Evolutionary conservation across 805 yeast species (phyloP), one percentile per base, ranked within the genome.

Genomic region (Suhomyces sp.): DNA sequence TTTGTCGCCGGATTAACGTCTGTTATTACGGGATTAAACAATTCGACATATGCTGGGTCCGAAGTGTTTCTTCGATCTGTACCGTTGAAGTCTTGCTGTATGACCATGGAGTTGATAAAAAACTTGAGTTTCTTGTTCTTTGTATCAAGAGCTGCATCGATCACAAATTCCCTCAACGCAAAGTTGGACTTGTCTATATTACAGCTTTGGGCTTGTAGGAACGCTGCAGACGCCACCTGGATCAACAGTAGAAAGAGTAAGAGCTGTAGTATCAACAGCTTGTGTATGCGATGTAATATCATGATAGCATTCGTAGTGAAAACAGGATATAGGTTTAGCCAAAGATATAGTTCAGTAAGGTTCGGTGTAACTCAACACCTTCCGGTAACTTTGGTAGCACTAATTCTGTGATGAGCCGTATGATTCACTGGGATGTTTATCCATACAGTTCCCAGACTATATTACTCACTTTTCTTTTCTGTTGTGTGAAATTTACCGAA

Each of bases 1-100:
- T 80, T 79, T 1, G 84, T 75, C 3, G 73, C 64, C 1, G 57
- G 9, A 57, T 81, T 73, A 31, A 79, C 78, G 54, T 81, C 85
- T 12, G 67, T 57, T 8, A 80, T 73, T 4, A 67, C 50, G 13
- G 55, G 55, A 13, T 50, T 24, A 24, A 46, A 46, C 29, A 48
- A 35, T n/a, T 49, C 42, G 45, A 27, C 19, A 23, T 47, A 36
- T 13, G 42, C 49, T 10, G 48, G 51, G 27, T 26, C 45, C 17
- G 8, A 15, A 2, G 29, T 24, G 26, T 44, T 26, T n/a, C 29
- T 2, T 22, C 52, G 19, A 42, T 36, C 17, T n/a, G 44, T 13
- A 7, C 49, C 49, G 15, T 13, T 36, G 49, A 36, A 35, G 9
- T 35, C 23, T 31, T 44, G 44, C 31, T 44, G 49, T 5, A 47